Evolutionary conservation across 2,329 filamentous ascomycete species (phyloP), one percentile per base, ranked within the genome.

Genomic region (Pleomassaria siparia): DNA sequence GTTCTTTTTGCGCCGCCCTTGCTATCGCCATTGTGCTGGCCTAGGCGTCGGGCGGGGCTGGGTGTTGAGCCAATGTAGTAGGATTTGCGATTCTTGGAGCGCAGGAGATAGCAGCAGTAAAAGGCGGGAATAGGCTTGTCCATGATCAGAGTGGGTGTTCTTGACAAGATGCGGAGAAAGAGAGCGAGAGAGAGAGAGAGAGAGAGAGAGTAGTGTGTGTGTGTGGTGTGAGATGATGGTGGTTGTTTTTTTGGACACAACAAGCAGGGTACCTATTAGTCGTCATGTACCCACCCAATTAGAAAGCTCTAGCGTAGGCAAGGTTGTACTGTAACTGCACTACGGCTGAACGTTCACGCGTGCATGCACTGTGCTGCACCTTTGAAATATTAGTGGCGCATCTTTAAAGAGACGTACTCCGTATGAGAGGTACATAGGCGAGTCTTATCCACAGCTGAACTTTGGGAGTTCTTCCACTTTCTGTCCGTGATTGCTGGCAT

Each of bases 11-110:
- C 94, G 28, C 94, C 94, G 43, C 94, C 94, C 64, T 84, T 87
- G 25, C 80, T 79, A 41, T 84, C 75, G 43, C 94, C 94, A 79
- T 99, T 99, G 73, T 99, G 94, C 69, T 97, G 94, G 52, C 84
- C 85, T 20, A 97, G 78, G 12, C 94, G 87, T 49, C 92, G 82
- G 1, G 85, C 84, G 33, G 94, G 92, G 64, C 96, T 85, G 0
- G 91, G 91, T 1, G 94, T 97, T 35, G 89, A 95, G 44, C 94
- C 94, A 45, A 97, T 87, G 71, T 99, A 99, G 22, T 92, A 79
- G 37, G 81, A 83, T 22, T 81, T 79, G 37, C 83, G 80, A 9
- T 91, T 80, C 0, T 86, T 91, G 0, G 92, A 96, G 16, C 91
- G 87, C 28, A 97, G 81, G 13, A 97, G 81, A 69, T 99, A 97